Evolutionary conservation across 208 protist genomes (phyloP).

Genomic region (Leishmania turanica): DNA sequence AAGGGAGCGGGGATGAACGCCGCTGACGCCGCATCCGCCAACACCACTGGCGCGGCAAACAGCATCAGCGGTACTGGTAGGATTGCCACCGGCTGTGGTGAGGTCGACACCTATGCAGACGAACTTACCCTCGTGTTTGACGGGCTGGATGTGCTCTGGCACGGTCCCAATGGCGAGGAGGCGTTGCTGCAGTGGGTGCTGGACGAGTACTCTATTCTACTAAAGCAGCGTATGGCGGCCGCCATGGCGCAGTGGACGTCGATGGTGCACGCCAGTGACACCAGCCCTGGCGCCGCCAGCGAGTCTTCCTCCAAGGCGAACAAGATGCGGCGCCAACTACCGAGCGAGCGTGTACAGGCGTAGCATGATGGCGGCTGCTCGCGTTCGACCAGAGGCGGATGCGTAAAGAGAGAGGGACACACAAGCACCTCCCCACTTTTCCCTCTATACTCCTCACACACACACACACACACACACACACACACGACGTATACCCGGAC

Average conservation of each 20-base stretch:
- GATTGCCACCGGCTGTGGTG: not conserved
- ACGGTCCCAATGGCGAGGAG: constrained; percentile 44
- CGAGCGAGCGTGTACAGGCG: not conserved
- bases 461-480: too few relatives aligned
- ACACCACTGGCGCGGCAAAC: not conserved
- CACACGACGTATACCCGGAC: too few relatives aligned
- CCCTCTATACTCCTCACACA: not conserved
- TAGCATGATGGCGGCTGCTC: not conserved
- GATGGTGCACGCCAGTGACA: constrained; percentile 10
- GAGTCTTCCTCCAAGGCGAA: constrained; percentile 10
- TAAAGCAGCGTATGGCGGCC: constrained; percentile 30
- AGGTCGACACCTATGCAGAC: not conserved
- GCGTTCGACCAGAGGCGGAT: not conserved
- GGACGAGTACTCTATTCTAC: constrained; percentile 40
- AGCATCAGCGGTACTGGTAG: not conserved
- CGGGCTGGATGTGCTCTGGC: constrained; percentile 62
- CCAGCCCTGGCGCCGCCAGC: not conserved
- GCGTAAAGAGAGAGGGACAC: not conserved
- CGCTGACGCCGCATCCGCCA: not conserved
- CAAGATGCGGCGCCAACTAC: not conserved
- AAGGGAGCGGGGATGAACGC: not conserved
- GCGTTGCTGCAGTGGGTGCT: constrained; percentile 48
- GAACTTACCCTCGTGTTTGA: constrained; percentile 26
- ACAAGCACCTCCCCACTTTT: not conserved
- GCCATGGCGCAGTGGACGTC: constrained; percentile 20